Percentiles rank a stretch among this genome's conserved stretches.
Conservation (phyloP, 2,329 filamentous ascomycete species). For the Cladosporium sp. region DNA sequence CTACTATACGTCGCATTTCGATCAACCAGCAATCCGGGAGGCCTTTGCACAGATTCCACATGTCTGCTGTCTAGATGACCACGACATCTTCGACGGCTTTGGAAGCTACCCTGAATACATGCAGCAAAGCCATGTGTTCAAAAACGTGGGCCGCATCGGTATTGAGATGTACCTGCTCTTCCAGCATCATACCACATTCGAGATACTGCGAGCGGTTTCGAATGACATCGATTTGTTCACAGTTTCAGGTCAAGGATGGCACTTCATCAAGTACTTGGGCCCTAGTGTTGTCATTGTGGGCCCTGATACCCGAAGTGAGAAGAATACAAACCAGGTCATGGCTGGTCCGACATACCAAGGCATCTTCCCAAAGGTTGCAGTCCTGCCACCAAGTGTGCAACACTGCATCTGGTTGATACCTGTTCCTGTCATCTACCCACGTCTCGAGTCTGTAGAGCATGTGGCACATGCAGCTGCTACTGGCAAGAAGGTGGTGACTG, state of each 20-base stretch:
- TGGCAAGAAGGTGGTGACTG: constrained; percentile 94
- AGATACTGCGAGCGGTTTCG: constrained; percentile 83
- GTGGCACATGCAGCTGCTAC: constrained; percentile 87
- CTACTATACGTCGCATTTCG: constrained; percentile 97
- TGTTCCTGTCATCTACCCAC: constrained; percentile 84
- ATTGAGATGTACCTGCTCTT: constrained; percentile 98
- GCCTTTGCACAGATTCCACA: constrained; percentile 97
- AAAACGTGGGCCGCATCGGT: constrained; percentile 91
- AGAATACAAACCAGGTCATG: constrained; percentile 86
- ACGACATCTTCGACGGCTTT: constrained; percentile 97
- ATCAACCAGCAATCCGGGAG: constrained; percentile 89
- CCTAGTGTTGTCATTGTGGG: constrained; percentile 87
- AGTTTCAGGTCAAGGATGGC: constrained; percentile 95
- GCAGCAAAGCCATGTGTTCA: constrained; percentile 96
- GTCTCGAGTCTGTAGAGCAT: constrained; percentile 86
- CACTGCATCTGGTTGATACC: constrained; percentile 96
- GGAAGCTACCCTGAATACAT: constrained; percentile 97
- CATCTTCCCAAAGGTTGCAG: constrained; percentile 90
- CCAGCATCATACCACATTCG: constrained; percentile 94
- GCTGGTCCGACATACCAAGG: constrained; percentile 96
- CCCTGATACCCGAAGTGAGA: constrained; percentile 85
- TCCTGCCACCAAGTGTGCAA: constrained; percentile 85
- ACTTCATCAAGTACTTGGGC: constrained; percentile 95
- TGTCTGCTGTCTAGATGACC: constrained; percentile 87
- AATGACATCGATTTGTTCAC: constrained; percentile 92